Evolutionary conservation across 1,139 yeast species (phyloP), one percentile per base, ranked within the genome.

Genomic region (Debaryomyces singareniensis): DNA sequence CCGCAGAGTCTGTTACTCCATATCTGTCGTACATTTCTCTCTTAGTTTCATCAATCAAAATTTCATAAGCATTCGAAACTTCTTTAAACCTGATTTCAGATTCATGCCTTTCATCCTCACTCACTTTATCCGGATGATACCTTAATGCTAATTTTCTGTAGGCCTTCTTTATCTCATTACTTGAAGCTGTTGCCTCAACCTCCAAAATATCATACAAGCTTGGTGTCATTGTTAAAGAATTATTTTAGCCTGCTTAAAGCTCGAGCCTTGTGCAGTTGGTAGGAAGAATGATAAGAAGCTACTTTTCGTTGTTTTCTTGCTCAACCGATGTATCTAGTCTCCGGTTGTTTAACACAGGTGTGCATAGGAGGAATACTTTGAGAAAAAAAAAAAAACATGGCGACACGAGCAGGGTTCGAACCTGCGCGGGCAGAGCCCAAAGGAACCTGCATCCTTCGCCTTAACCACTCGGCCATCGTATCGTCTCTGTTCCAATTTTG

Each of bases 61-160:
- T 61, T 49, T 84, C 94, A 49, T 85, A 84, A 0, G 95, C 95
- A 35, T 78, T 81, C 10, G 78, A 69, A 32, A 85, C 71, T 44
- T 78, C 85, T 53, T 84, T 85, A 54, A 85, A 85, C 50, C 69
- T 73, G 36, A 71, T 58, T 48, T 84, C 95, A 2, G 89, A 82
- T 24, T 59, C 73, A 15, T 66, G 78, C 32, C 93, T 68, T 34
- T 73, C 75, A 5, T 71, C 75, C 39, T 78, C 87, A 0, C 72
- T 55, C 2, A 73, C 89, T 51, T 85, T 85, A 50, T 85, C 95
- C 0, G 95, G 95, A 51, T 85, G 95, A 47, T 75, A 71, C 34
- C 64, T 61, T 31, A 85, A 64, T 9, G 95, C 95, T 33, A 80
- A 66, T 40, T 73, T 77, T 39, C 87, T 68, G 55, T 82, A 85